Evolutionary conservation across 2,329 filamentous ascomycete genomes (phyloP).

Genomic region (Fusarium sp.): DNA sequence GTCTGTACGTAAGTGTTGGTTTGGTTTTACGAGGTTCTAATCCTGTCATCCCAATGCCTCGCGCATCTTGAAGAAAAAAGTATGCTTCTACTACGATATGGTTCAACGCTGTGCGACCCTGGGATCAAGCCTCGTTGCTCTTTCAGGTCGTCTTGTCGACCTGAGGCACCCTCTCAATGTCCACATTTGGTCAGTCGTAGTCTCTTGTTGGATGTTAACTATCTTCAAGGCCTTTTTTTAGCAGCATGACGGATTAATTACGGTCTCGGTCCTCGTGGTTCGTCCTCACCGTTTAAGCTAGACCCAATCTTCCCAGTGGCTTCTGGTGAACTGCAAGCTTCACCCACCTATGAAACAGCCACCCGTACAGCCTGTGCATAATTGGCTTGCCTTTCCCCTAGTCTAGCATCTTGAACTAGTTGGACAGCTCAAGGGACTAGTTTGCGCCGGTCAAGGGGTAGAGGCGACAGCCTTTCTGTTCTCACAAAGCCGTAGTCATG

Average conservation of each 20-base stretch:
- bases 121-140: slow-evolving; percentile 1
- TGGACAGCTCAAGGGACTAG: slow-evolving; percentile 20
- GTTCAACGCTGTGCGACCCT: no score
- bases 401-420: slow-evolving; percentile 5
- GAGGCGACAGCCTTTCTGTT: slow-evolving; percentile 5
- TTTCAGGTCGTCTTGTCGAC: slow-evolving; percentile 23
- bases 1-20: slow-evolving; percentile 13
- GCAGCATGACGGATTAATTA: slow-evolving; percentile 46
- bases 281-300: slow-evolving; percentile 41
- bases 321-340: slow-evolving; percentile 19
- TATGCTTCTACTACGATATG: no score
- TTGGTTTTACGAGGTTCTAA: slow-evolving; percentile 38
- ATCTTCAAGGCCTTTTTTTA: slow-evolving; percentile 39
- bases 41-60: slow-evolving; percentile 15
- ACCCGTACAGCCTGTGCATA: slow-evolving; percentile 27
- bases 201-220: slow-evolving; percentile 12
- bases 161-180: slow-evolving; percentile 26
- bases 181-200: slow-evolving; percentile 7
- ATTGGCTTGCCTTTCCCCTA: slow-evolving; percentile 4
- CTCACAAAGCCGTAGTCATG: slow-evolving; percentile 7
- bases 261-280: slow-evolving; percentile 32
- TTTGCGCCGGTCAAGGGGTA: slow-evolving; percentile 19
- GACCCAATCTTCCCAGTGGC: slow-evolving; percentile 16
- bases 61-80: not conserved
- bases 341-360: slow-evolving; percentile 40